Conservation (phyloP, 768 basidiomycete genomes). For the Mycena albidolilacea region DNA sequence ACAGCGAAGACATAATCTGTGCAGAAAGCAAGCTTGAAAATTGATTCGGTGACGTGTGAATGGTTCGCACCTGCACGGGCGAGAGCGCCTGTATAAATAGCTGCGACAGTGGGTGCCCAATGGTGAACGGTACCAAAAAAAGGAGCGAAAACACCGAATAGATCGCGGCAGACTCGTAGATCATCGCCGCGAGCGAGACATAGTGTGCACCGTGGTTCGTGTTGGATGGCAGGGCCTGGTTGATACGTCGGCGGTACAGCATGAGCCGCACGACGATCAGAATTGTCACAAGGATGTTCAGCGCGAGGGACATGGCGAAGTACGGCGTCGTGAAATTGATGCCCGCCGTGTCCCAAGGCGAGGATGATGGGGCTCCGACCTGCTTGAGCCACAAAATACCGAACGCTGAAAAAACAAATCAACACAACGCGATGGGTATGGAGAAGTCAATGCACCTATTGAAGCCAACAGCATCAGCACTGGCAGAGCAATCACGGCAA, state of each 20-base stretch:
- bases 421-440: not conserved
- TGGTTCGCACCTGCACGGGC: conserved; percentile 36
- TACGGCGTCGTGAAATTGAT: conserved; percentile 41
- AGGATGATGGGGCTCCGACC: conserved; percentile 23
- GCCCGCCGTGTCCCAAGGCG: conserved; percentile 13
- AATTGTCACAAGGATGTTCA: conserved; percentile 41
- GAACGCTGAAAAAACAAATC: conserved; percentile 20
- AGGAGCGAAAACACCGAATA: conserved; percentile 38
- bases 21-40: not conserved
- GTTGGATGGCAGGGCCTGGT: conserved; percentile 25
- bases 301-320: conserved; percentile 35
- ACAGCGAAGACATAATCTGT: conserved; percentile 11
- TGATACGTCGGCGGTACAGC: conserved; percentile 33
- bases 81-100: conserved; percentile 36
- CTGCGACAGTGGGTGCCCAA: conserved; percentile 21
- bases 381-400: conserved; percentile 40
- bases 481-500: conserved; percentile 13
- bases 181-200: conserved; percentile 36
- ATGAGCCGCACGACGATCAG: conserved; percentile 39
- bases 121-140: conserved; percentile 39
- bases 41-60: not conserved
- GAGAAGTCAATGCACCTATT: not conserved
- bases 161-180: conserved; percentile 40
- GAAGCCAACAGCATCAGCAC: conserved; percentile 4
- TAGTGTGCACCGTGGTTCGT: conserved; percentile 38